These are phyloP conservation scores for Diplodia sapinea DNA, from an alignment of 2,329 filamentous ascomycete genomes.

Conservation along the genomic window DNA sequence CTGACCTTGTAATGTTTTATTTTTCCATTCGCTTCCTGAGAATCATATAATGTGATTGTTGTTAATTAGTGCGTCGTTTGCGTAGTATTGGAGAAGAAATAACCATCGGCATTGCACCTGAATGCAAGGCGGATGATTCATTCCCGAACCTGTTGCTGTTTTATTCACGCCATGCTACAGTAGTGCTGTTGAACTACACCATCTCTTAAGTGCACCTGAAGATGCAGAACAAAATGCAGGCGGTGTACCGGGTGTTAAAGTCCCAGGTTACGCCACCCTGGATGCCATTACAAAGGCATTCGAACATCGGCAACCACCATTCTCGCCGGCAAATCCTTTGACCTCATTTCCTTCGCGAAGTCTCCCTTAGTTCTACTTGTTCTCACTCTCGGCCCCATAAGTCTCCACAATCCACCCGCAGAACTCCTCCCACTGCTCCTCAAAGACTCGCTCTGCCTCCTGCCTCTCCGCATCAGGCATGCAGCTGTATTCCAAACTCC, in stretches of 20 bases:
- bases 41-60: not conserved
- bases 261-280: not conserved
- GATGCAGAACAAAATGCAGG: not conserved
- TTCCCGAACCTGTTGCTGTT: not conserved
- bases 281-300: not conserved
- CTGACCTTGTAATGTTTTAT: slow-evolving; percentile 7
- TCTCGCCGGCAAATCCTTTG: no score
- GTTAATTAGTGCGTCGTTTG: not conserved
- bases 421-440: slow-evolving; percentile 64
- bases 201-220: not conserved
- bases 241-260: not conserved
- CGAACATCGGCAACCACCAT: not conserved
- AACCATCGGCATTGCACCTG: not conserved
- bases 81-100: not conserved
- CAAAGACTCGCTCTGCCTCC: slow-evolving; percentile 56
- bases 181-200: not conserved
- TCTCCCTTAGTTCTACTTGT: not conserved
- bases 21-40: not conserved
- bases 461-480: slow-evolving; percentile 48
- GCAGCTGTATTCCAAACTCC: slow-evolving; percentile 55
- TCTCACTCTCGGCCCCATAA: slow-evolving; percentile 36
- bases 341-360: not conserved
- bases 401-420: slow-evolving; percentile 58
- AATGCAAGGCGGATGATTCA: not conserved
- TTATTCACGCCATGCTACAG: not conserved